Evolutionary conservation across 768 basidiomycete genomes (phyloP).

Genomic region (Kwoniella dejecticola): DNA sequence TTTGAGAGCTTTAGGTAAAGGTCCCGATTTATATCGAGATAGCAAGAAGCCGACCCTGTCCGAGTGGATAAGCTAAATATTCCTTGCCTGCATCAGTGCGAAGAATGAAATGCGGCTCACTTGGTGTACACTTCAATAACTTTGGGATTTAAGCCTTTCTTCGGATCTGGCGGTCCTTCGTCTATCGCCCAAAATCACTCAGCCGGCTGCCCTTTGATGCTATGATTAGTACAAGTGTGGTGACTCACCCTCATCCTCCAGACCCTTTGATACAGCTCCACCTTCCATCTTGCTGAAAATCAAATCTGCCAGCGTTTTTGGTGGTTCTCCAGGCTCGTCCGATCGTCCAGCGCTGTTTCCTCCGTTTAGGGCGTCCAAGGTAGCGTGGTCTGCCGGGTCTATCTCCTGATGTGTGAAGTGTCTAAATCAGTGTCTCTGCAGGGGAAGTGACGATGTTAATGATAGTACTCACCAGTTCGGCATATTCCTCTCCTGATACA

Average conservation of each 20-base stretch:
- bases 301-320: constrained; percentile 82
- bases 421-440: not conserved
- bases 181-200: constrained; percentile 28
- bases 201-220: not conserved
- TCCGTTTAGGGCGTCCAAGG: constrained; percentile 64
- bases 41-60: constrained; percentile 80
- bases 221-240: not conserved
- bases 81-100: not conserved
- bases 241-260: constrained; percentile 51
- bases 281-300: constrained; percentile 90
- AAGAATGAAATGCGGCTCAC: constrained; percentile 59
- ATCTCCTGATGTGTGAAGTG: constrained; percentile 61
- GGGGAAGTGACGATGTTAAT: not conserved
- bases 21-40: constrained; percentile 85
- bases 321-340: constrained; percentile 27
- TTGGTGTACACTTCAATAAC: constrained; percentile 91
- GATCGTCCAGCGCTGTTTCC: constrained; percentile 19
- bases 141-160: constrained; percentile 84
- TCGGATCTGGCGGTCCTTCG: constrained; percentile 67
- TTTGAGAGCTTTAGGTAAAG: constrained; percentile 96
- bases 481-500: constrained; percentile 56
- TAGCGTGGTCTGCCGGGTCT: constrained; percentile 82
- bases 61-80: no score
- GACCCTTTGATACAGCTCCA: constrained; percentile 60
- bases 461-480: constrained; percentile 57